Evolutionary conservation across 306 rosid species (phyloP).

Genomic region (Potentilla sterilis): DNA sequence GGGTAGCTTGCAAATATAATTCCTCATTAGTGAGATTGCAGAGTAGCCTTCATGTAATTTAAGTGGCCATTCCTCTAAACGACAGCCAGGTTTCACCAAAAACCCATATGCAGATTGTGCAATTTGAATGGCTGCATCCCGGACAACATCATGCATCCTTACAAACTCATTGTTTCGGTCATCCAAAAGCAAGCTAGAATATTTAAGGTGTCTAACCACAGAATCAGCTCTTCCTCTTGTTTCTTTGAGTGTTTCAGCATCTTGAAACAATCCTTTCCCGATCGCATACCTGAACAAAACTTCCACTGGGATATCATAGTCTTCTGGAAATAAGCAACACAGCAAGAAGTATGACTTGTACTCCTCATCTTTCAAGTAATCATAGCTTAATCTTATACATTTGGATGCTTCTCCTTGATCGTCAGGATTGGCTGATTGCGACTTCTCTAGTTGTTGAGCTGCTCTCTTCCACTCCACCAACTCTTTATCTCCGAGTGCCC

Average conservation of each 20-base stretch:
- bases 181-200: constrained; percentile 16
- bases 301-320: background rate
- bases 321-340: background rate
- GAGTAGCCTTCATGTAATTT: background rate
- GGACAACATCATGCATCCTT: constrained; percentile 35
- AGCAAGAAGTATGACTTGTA: background rate
- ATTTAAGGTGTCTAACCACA: constrained; percentile 13
- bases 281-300: background rate
- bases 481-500: background rate
- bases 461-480: background rate
- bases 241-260: background rate
- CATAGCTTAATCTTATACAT: background rate
- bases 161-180: background rate
- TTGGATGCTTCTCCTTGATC: background rate
- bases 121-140: constrained; percentile 22
- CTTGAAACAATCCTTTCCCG: background rate
- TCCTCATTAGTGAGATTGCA: constrained; percentile 7
- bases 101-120: constrained; percentile 1
- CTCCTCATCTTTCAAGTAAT: background rate
- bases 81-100: background rate
- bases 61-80: constrained; percentile 5
- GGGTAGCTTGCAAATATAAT: background rate
- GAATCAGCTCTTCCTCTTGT: background rate
- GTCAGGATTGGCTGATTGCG: background rate
- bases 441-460: too few species aligned